Percentiles rank a stretch among this genome's conserved stretches.
Evolutionary conservation across 2,329 filamentous ascomycete species (phyloP).

Genomic region (Apiospora phragmitis): DNA sequence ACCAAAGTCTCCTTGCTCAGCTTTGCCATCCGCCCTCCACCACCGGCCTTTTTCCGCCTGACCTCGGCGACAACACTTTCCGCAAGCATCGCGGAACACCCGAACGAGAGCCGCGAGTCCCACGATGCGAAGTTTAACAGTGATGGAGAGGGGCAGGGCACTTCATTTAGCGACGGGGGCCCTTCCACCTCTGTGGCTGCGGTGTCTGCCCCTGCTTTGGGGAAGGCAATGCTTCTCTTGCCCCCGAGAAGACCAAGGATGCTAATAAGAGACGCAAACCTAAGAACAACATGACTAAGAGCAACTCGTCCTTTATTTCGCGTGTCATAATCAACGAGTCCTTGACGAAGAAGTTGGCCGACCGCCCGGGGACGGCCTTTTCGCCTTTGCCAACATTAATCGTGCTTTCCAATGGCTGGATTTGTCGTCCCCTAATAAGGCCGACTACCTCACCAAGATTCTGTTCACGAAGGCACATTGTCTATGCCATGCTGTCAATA

Average conservation of each 20-base stretch:
- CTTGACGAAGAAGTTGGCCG: slow-evolving; percentile 74
- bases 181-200: slow-evolving; percentile 39
- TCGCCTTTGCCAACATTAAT: slow-evolving; percentile 94
- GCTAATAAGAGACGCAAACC: slow-evolving; percentile 84
- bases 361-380: slow-evolving; percentile 79
- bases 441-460: slow-evolving; percentile 92
- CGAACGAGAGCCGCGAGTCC: slow-evolving; percentile 60
- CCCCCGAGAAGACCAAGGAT: slow-evolving; percentile 65
- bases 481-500: slow-evolving; percentile 90
- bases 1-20: slow-evolving; percentile 80
- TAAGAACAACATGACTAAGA: slow-evolving; percentile 98
- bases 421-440: slow-evolving; percentile 73
- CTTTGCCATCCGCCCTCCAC: slow-evolving; percentile 61
- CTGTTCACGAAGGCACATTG: slow-evolving; percentile 96
- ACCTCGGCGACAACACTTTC: slow-evolving; percentile 52
- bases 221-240: slow-evolving; percentile 77
- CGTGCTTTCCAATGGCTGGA: slow-evolving; percentile 96
- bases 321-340: slow-evolving; percentile 88
- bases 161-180: slow-evolving; percentile 51
- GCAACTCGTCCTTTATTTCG: slow-evolving; percentile 98
- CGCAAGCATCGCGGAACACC: slow-evolving; percentile 61
- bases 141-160: slow-evolving; percentile 53
- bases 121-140: slow-evolving; percentile 60
- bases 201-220: slow-evolving; percentile 71
- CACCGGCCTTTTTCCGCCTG: slow-evolving; percentile 56